These are phyloP conservation scores for Furcasterigmium sp. DNA, from an alignment of 2,329 filamentous ascomycete species.

Conservation along the genomic window DNA sequence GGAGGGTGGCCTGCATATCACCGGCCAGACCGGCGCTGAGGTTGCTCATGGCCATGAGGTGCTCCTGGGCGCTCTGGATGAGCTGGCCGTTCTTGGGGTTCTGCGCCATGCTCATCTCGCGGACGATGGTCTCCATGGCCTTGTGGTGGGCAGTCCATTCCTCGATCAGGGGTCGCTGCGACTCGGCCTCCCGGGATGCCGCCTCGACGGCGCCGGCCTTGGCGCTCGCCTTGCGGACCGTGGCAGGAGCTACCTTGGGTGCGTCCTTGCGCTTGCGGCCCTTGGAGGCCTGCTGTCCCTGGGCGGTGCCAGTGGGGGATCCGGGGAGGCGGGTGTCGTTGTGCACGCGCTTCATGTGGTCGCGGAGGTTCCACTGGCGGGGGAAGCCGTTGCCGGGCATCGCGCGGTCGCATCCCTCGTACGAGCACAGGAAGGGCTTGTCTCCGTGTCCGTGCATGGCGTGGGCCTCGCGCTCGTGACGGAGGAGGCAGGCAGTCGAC, in stretches of 20 bases:
- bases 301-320: constrained; percentile 26
- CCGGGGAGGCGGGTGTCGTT: constrained; percentile 48
- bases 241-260: constrained; percentile 27
- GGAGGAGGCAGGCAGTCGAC: constrained; percentile 88
- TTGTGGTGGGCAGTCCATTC: constrained; percentile 60
- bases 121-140: constrained; percentile 55
- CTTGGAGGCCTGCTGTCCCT: constrained; percentile 34
- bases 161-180: constrained; percentile 38
- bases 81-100: constrained; percentile 49
- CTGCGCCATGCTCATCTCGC: constrained; percentile 41
- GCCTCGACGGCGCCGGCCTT: constrained; percentile 30
- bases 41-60: constrained; percentile 46
- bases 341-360: constrained; percentile 97
- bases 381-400: constrained; percentile 83
- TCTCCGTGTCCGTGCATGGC: constrained; percentile 93
- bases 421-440: constrained; percentile 85
- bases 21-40: constrained; percentile 33
- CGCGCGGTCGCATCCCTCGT: constrained; percentile 81
- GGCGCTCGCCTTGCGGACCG: constrained; percentile 44
- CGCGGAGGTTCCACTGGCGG: constrained; percentile 89
- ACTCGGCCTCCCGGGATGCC: constrained; percentile 25
- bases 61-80: constrained; percentile 45
- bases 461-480: constrained; percentile 93
- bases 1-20: constrained; percentile 3
- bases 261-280: constrained; percentile 55